Conservation (phyloP, 2,329 filamentous ascomycete species). For the Fusarium zealandicum region DNA sequence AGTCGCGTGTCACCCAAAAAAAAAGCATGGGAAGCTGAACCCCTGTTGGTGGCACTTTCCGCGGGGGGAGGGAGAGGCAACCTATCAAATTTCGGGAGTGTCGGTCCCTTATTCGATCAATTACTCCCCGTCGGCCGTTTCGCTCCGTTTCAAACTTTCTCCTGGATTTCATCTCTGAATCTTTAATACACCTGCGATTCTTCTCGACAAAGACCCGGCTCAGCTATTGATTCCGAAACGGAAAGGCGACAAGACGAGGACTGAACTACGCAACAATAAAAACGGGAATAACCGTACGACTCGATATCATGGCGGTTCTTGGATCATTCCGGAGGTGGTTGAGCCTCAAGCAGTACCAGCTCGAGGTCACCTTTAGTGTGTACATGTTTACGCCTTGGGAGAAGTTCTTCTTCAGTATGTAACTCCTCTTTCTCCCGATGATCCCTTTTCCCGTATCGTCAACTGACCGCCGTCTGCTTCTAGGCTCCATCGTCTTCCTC, state of each 20-base stretch:
- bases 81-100: slow-evolving; percentile 31
- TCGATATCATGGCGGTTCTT: slow-evolving; percentile 46
- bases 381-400: slow-evolving; percentile 98
- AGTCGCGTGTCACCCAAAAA: neutral
- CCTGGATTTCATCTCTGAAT: slow-evolving; percentile 19
- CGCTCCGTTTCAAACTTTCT: slow-evolving; percentile 18
- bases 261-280: neutral
- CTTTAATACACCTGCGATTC: neutral
- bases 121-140: slow-evolving; percentile 6
- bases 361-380: slow-evolving; percentile 94
- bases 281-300: too few relatives aligned
- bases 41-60: neutral
- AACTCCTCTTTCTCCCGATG: neutral
- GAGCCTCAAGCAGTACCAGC: slow-evolving; percentile 95
- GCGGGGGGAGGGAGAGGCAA: slow-evolving; percentile 10
- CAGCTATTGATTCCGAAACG: slow-evolving; percentile 1
- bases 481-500: slow-evolving; percentile 91
- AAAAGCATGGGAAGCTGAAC: neutral
- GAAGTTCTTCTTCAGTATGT: slow-evolving; percentile 95
- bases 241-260: neutral
- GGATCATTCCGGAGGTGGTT: slow-evolving; percentile 79
- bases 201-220: neutral
- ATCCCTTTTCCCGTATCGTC: neutral
- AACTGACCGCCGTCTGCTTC: slow-evolving; percentile 42
- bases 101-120: slow-evolving; percentile 8